These are phyloP conservation scores for Aspergillus sclerotiicarbonarius DNA, from an alignment of 495 filamentous ascomycete species.

Conservation along the genomic window DNA sequence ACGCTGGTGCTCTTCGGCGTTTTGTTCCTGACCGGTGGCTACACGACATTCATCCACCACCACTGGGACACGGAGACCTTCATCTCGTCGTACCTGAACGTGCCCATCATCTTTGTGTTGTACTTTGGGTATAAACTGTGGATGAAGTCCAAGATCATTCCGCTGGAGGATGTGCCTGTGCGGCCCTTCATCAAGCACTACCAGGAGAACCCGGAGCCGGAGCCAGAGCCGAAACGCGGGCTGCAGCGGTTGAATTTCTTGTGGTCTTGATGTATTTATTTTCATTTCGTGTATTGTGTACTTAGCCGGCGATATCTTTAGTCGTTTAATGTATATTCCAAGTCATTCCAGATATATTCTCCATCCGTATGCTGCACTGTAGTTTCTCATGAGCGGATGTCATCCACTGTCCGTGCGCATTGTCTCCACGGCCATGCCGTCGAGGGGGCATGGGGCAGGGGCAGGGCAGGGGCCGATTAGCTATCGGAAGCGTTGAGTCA, in stretches of 20 bases:
- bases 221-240: neutral
- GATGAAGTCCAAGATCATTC: neutral
- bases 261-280: neutral
- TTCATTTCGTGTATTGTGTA: neutral
- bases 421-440: too few species aligned
- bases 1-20: conserved; percentile 47
- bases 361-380: too few species aligned
- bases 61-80: conserved; percentile 34
- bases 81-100: conserved; percentile 41
- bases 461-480: too few species aligned
- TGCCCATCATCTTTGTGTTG: conserved; percentile 51
- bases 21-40: conserved; percentile 56
- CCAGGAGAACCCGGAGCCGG: neutral
- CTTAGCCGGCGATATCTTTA: neutral
- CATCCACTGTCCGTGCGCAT: too few species aligned
- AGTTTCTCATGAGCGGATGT: too few species aligned
- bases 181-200: neutral
- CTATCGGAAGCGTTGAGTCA: too few species aligned
- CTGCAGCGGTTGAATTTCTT: neutral
- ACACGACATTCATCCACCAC: conserved; percentile 56
- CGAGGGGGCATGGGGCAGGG: too few species aligned
- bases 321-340: neutral
- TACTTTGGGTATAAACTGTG: conserved; percentile 54
- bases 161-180: neutral
- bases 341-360: too few species aligned